Percentiles rank a stretch among this genome's conserved stretches.
Conservation (phyloP, 2,329 filamentous ascomycete species). For the Paracorniculantispora psalliotae region DNA sequence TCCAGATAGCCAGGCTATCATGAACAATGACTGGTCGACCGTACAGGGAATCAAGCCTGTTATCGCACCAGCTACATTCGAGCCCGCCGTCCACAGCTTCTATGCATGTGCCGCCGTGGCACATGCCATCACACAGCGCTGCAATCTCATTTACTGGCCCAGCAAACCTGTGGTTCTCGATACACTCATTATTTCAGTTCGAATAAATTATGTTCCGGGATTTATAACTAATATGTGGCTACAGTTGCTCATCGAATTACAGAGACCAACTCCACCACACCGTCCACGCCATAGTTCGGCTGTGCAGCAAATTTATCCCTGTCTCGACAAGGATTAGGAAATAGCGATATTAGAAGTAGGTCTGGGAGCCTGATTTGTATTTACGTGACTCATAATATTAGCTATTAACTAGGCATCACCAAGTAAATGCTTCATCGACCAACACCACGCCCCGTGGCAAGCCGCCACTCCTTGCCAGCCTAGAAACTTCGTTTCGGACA, state of each 20-base stretch:
- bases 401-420: slow-evolving; percentile 15
- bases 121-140: neutral
- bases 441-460: slow-evolving; percentile 21
- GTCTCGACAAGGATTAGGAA: neutral
- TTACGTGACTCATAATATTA: neutral
- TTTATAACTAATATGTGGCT: neutral
- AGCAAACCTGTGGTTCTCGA: neutral
- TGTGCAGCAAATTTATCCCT: neutral
- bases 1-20: neutral
- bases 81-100: neutral
- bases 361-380: neutral
- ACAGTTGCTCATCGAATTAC: neutral
- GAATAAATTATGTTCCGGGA: neutral
- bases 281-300: neutral
- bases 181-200: neutral
- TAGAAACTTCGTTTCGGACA: slow-evolving; percentile 21
- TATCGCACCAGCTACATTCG: neutral
- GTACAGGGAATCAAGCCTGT: neutral
- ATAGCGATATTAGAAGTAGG: too few species aligned
- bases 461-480: slow-evolving; percentile 17
- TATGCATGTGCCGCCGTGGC: neutral
- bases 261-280: neutral
- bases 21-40: neutral
- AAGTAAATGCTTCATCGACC: slow-evolving; percentile 24
- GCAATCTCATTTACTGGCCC: neutral